Evolutionary conservation across 192 early-diverging fungal genomes (phyloP).

Genomic region (Backusella luteola): DNA sequence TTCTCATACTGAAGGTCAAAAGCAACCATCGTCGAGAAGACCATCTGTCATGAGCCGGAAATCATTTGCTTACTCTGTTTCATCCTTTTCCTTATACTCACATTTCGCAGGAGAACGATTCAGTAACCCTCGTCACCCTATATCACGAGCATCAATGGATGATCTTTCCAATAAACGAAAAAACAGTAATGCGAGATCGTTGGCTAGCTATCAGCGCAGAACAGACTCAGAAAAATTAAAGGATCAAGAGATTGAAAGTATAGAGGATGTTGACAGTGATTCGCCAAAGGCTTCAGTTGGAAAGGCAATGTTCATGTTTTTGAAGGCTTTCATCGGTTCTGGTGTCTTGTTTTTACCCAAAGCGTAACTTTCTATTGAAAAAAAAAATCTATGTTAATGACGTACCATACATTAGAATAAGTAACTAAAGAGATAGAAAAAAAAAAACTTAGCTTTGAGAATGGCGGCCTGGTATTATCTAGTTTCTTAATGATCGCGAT

Average conservation of each 20-base stretch:
- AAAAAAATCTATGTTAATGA: neutral
- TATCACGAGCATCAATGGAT: neutral
- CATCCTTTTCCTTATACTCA: slow-evolving; percentile 28
- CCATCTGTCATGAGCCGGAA: neutral
- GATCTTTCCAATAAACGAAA: neutral
- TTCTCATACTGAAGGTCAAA: neutral
- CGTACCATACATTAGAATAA: neutral
- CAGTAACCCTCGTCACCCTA: neutral
- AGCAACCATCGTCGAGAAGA: neutral
- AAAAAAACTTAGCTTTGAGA: slow-evolving; percentile 38
- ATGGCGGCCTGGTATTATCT: slow-evolving; percentile 66
- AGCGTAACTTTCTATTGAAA: slow-evolving; percentile 16
- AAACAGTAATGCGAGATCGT: neutral
- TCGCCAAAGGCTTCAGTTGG: slow-evolving; percentile 42
- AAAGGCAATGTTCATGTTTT: slow-evolving; percentile 60
- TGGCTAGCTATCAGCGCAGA: neutral
- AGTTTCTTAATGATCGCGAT: slow-evolving; percentile 57
- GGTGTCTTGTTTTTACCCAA: slow-evolving; percentile 59
- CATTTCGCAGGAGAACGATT: slow-evolving; percentile 32
- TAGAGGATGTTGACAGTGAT: neutral
- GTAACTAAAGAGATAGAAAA: slow-evolving; percentile 10
- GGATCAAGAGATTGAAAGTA: neutral
- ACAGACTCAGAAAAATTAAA: neutral
- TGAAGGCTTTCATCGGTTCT: slow-evolving; percentile 63
- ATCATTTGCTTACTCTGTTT: slow-evolving; percentile 21